Evolutionary conservation across 345 rosid species (phyloP).

Genomic region (Rhizophora mangle): DNA sequence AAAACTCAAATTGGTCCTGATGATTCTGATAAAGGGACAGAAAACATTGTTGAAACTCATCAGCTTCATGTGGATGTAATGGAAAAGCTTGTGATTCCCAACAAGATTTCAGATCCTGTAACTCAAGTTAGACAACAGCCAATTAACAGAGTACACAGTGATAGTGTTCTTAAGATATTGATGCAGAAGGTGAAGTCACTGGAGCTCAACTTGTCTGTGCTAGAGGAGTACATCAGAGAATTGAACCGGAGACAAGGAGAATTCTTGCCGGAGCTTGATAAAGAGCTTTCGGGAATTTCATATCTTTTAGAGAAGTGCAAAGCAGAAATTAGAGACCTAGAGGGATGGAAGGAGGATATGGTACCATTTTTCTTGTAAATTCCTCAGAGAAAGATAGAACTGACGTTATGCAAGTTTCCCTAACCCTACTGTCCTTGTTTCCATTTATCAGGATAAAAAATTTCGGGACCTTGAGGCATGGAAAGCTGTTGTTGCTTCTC

Average conservation of each 20-base stretch:
- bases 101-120: slow-evolving; percentile 48
- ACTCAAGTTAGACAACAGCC: slow-evolving; percentile 62
- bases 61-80: slow-evolving; percentile 28
- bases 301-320: slow-evolving; percentile 49
- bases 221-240: slow-evolving; percentile 74
- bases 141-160: slow-evolving; percentile 54
- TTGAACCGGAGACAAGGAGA: slow-evolving; percentile 52
- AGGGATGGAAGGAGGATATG: slow-evolving; percentile 59
- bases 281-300: slow-evolving; percentile 52
- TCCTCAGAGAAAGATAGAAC: background rate
- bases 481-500: slow-evolving; percentile 56
- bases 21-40: slow-evolving; percentile 18
- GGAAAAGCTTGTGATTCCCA: slow-evolving; percentile 26
- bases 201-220: slow-evolving; percentile 61
- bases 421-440: background rate
- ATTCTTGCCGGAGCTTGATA: slow-evolving; percentile 51
- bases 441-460: slow-evolving; percentile 49
- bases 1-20: slow-evolving; percentile 29
- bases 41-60: slow-evolving; percentile 35
- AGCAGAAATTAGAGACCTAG: slow-evolving; percentile 51
- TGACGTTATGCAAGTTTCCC: background rate
- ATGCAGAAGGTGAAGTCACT: slow-evolving; percentile 85
- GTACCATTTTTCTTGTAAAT: slow-evolving; percentile 33
- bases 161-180: slow-evolving; percentile 75
- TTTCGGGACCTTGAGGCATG: slow-evolving; percentile 51